A percentile compares a stretch with the other conserved stretches of the same genome.
Evolutionary conservation across 805 yeast genomes (phyloP).

Genomic region (Nakazawaea molendinolei): DNA sequence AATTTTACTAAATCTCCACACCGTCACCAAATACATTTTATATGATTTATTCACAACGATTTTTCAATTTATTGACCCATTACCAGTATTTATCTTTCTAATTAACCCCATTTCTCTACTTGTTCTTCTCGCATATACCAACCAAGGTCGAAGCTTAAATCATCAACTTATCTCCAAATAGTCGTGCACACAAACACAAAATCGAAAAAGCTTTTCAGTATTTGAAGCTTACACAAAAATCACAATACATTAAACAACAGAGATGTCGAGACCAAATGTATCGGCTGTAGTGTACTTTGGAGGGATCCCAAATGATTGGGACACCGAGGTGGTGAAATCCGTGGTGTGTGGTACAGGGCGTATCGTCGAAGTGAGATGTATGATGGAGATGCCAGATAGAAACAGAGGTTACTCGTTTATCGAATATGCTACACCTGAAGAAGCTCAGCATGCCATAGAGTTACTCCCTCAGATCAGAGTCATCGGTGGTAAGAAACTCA

Average conservation of each 20-base stretch:
- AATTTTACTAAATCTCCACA: too few species aligned
- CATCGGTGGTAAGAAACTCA: constrained; percentile 36
- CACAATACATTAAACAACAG: too few species aligned
- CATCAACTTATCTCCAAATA: too few species aligned
- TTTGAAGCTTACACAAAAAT: neutral
- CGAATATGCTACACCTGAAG: constrained; percentile 45
- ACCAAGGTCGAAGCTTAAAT: too few species aligned
- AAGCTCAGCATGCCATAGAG: constrained; percentile 44
- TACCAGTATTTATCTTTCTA: too few species aligned
- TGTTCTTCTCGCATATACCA: too few species aligned
- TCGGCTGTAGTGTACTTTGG: constrained; percentile 53
- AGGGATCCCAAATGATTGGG: constrained; percentile 68
- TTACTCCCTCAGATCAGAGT: constrained; percentile 38
- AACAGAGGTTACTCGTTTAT: constrained; percentile 65
- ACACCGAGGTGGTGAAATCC: constrained; percentile 50
- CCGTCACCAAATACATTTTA: too few species aligned
- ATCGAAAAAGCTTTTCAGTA: neutral
- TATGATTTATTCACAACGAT: too few species aligned
- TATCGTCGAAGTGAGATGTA: constrained; percentile 59
- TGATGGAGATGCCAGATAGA: constrained; percentile 51
- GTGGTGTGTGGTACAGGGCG: constrained; percentile 71
- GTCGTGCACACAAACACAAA: constrained; percentile 18
- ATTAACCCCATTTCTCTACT: too few species aligned
- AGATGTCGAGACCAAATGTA: too few species aligned
- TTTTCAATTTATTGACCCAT: too few species aligned